Evolutionary conservation across 805 yeast genomes (phyloP), one percentile per base, ranked within the genome.

Genomic region (Clavispora vitiphila): DNA sequence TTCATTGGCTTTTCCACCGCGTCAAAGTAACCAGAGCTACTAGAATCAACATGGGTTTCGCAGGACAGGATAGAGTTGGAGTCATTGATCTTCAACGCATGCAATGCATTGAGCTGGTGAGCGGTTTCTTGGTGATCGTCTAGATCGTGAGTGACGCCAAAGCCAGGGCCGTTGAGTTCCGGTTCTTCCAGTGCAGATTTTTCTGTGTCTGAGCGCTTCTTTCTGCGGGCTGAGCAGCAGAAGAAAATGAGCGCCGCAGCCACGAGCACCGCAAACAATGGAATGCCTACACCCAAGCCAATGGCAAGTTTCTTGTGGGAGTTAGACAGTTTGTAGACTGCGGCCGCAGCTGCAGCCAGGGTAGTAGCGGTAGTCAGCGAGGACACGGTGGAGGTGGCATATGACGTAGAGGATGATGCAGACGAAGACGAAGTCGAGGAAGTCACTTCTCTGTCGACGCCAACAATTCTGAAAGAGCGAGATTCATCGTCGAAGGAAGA

Each of bases 241-340:
- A 75, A 69, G 47, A 83, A 65, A 5, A 87, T 38, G 2, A 81
- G 24, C 1, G 76, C 38, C 0, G 67, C 69, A 0, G 78, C 72
- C 2, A 79, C 50, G 8, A 80, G 52, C 0, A 85, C 52, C 2
- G 74, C 73, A 3, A 78, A 64, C 0, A 75, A 57, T 1, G 96
- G 96, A 36, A 93, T 73, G 2, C 83, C 86, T n/a, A 86, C 90
- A 41, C 96, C 97, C 45, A 90, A 74, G 1, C 90, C 96, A 56
- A 91, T 85, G 0, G 96, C 96, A n/a, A 86, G 68, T 2, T 77
- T 75, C 49, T 76, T 82, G 39, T 67, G 71, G n/a, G 15, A 34
- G 34, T 62, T 64, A 27, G 58, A 40, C 35, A 21, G 21, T 10
- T 16, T 19, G 6, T 31, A 27, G 40, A 46, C 38, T 34, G 29